Evolutionary conservation across 2,329 filamentous ascomycete genomes (phyloP).

Genomic region (Cordyceps militaris): DNA sequence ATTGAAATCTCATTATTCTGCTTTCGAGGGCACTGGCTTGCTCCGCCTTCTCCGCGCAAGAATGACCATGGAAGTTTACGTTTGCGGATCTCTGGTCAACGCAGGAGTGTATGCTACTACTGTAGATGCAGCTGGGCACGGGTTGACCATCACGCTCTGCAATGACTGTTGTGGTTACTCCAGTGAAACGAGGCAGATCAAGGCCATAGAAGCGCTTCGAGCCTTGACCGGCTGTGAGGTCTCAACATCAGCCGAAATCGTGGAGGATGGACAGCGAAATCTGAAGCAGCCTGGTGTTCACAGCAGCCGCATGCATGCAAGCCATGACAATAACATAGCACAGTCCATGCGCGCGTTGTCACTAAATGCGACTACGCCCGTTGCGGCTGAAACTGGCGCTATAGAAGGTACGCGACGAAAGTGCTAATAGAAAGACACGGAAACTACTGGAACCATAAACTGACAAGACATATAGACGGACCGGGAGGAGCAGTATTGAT

Average conservation of each 20-base stretch:
- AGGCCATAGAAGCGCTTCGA: slow-evolving; percentile 63
- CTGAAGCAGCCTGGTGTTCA: neutral
- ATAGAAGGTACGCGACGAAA: slow-evolving; percentile 15
- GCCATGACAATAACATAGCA: slow-evolving; percentile 20
- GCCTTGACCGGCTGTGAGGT: slow-evolving; percentile 68
- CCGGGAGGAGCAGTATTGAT: neutral
- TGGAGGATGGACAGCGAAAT: slow-evolving; percentile 20
- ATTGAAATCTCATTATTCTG: slow-evolving; percentile 79
- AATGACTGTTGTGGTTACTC: slow-evolving; percentile 86
- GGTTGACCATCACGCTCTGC: slow-evolving; percentile 77
- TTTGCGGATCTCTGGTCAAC: slow-evolving; percentile 82
- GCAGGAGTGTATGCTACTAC: slow-evolving; percentile 87
- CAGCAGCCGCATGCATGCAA: slow-evolving; percentile 7
- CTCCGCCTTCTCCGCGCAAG: slow-evolving; percentile 73
- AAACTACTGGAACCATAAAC: slow-evolving; percentile 17
- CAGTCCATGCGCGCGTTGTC: slow-evolving; percentile 26
- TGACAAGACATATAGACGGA: neutral
- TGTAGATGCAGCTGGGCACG: slow-evolving; percentile 81
- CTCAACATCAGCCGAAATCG: slow-evolving; percentile 52
- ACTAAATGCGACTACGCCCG: slow-evolving; percentile 21
- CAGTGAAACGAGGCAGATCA: slow-evolving; percentile 58
- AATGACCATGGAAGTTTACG: slow-evolving; percentile 81
- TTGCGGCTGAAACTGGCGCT: slow-evolving; percentile 14
- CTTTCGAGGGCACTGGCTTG: slow-evolving; percentile 68
- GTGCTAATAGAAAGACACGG: slow-evolving; percentile 7